Evolutionary conservation across 306 rosid species (phyloP).

Genomic region (Pachyrhizus erosus): DNA sequence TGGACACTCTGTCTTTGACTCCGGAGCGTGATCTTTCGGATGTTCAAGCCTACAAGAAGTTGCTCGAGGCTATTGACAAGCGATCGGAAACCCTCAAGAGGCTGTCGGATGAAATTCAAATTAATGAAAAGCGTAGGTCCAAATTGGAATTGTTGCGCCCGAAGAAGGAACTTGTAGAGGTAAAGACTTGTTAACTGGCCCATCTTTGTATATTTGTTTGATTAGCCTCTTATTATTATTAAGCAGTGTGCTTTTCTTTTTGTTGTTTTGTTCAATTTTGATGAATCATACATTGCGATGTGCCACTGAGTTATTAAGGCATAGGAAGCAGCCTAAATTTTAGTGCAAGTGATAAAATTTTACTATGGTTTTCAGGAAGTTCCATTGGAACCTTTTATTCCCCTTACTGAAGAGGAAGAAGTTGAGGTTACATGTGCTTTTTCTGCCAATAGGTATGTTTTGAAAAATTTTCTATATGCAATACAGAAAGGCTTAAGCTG

Average conservation of each 20-base stretch:
- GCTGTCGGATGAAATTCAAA: constrained; percentile 58
- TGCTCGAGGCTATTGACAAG: constrained; percentile 55
- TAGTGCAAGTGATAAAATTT: constrained; percentile 13
- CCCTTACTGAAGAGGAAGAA: constrained; percentile 72
- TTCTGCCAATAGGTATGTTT: constrained; percentile 62
- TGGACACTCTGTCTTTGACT: constrained; percentile 50
- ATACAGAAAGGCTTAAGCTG: constrained; percentile 16
- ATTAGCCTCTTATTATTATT: not conserved
- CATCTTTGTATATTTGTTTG: not conserved
- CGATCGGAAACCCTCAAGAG: constrained; percentile 42
- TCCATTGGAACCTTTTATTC: constrained; percentile 67
- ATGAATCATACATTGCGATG: constrained; percentile 10
- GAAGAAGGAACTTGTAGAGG: constrained; percentile 63
- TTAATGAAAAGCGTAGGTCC: constrained; percentile 55
- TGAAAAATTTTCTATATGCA: constrained; percentile 29
- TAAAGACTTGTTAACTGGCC: constrained; percentile 39
- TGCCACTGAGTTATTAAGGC: constrained; percentile 1
- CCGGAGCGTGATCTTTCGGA: constrained; percentile 33
- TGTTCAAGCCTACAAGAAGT: constrained; percentile 64
- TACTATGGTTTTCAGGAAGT: constrained; percentile 56
- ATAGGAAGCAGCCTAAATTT: constrained; percentile 24
- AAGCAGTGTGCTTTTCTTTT: not conserved
- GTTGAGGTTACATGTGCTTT: constrained; percentile 62
- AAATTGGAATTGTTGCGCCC: constrained; percentile 51
- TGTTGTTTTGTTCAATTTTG: not conserved